These are phyloP conservation scores for Rhizoclosmatium hyalinum DNA, from an alignment of 371 early-diverging fungal species.

Conservation along the genomic window DNA sequence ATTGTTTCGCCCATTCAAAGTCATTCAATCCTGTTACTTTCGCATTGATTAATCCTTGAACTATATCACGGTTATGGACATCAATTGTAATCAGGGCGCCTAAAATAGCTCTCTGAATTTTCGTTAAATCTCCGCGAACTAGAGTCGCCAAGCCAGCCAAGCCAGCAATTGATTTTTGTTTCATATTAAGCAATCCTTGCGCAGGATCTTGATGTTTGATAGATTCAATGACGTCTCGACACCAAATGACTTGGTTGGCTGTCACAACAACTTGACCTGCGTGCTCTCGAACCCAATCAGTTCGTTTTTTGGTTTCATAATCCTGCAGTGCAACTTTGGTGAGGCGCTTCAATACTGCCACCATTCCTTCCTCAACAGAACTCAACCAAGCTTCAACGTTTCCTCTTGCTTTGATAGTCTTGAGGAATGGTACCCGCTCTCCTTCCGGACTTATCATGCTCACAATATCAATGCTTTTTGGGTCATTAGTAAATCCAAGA, in stretches of 20 bases:
- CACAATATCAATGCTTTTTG: constrained; percentile 52
- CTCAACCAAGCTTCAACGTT: constrained; percentile 56
- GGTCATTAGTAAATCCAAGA: constrained; percentile 48
- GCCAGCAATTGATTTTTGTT: constrained; percentile 43
- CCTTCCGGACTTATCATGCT: constrained; percentile 55
- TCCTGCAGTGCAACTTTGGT: constrained; percentile 48
- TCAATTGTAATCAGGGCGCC: constrained; percentile 57
- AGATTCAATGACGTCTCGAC: constrained; percentile 47
- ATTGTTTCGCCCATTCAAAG: constrained; percentile 56
- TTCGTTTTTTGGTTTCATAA: constrained; percentile 43
- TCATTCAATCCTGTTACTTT: constrained; percentile 42
- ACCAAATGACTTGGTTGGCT: constrained; percentile 54
- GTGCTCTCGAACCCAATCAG: constrained; percentile 52
- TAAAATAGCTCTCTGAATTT: constrained; percentile 49
- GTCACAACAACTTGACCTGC: constrained; percentile 53
- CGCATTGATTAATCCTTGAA: constrained; percentile 43
- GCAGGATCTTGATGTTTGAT: constrained; percentile 40
- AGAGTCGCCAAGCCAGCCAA: constrained; percentile 45
- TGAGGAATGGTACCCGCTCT: constrained; percentile 48
- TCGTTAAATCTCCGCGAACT: constrained; percentile 50
- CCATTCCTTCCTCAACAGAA: constrained; percentile 56
- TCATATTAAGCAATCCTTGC: constrained; percentile 36
- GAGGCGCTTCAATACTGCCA: constrained; percentile 40
- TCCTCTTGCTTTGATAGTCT: constrained; percentile 54
- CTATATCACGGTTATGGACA: constrained; percentile 56